Percentiles rank a stretch among this genome's conserved stretches.
Conservation (phyloP, 345 rosid genomes). For the Litchi chinensis region DNA sequence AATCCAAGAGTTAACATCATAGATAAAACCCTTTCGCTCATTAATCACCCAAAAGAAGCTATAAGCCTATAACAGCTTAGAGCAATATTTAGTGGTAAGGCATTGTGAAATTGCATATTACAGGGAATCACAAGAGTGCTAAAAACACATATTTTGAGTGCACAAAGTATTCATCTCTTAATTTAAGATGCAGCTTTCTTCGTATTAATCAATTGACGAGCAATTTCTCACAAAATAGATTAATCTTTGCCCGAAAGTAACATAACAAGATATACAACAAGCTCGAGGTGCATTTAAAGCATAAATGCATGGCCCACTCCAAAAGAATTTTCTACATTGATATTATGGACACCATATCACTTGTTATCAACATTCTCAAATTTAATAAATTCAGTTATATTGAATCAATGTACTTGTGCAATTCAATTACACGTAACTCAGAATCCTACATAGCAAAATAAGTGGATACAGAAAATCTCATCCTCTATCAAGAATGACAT, state of each 20-base stretch:
- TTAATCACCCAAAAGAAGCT: not conserved
- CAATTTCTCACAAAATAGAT: not conserved
- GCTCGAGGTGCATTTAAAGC: not conserved
- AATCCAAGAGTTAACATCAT: not conserved
- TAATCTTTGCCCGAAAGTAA: not conserved
- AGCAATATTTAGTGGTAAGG: not conserved
- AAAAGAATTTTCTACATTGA: conserved; percentile 8
- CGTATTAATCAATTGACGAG: not conserved
- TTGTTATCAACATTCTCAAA: conserved; percentile 1
- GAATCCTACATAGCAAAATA: not conserved
- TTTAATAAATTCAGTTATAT: conserved; percentile 1
- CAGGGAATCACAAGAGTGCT: not conserved
- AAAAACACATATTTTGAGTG: not conserved
- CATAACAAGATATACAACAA: not conserved
- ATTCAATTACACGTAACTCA: conserved; percentile 3
- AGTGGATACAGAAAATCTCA: not conserved
- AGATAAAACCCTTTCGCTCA: not conserved
- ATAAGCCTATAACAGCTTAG: not conserved
- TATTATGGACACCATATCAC: conserved; percentile 3
- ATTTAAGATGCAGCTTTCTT: not conserved
- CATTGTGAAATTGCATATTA: not conserved
- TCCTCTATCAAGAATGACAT: not conserved
- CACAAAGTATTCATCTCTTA: not conserved
- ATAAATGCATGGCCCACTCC: not conserved
- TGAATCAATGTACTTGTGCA: not conserved